These are phyloP conservation scores for Neonectria magnoliae DNA, from an alignment of 2,329 filamentous ascomycete species.

Conservation along the genomic window DNA sequence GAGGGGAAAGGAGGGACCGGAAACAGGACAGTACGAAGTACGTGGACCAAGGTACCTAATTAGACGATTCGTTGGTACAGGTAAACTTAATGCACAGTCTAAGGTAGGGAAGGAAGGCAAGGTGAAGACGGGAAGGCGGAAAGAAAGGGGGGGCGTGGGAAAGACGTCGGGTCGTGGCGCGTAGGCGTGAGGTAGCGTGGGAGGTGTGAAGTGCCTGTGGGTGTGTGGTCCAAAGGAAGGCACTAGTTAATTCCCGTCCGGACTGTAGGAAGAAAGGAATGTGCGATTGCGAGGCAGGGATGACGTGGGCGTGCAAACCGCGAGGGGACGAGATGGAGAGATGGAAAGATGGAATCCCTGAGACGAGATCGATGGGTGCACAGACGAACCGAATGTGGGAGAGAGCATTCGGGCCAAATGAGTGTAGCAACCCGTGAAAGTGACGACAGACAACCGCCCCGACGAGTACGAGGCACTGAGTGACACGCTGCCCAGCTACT, in stretches of 20 bases:
- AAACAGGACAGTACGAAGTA: neutral
- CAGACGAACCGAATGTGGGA: neutral
- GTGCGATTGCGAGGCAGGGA: neutral
- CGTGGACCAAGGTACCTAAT: neutral
- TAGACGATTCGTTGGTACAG: neutral
- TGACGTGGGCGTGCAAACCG: neutral
- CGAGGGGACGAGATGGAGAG: neutral
- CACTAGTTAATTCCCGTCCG: neutral
- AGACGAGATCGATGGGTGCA: neutral
- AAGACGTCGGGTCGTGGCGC: neutral
- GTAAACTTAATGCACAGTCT: no score
- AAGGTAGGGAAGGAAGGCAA: no score
- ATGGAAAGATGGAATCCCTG: neutral
- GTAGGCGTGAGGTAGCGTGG: slow-evolving; percentile 1
- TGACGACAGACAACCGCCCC: neutral
- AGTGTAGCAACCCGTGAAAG: neutral
- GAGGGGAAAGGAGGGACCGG: neutral
- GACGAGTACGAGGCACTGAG: neutral
- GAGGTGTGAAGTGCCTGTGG: neutral
- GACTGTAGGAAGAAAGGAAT: no score
- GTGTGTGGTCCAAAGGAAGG: neutral
- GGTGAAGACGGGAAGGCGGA: neutral
- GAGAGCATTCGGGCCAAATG: neutral
- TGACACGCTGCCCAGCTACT: neutral
- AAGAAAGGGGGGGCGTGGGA: neutral